Percentiles rank a stretch among this genome's conserved stretches.
These are phyloP conservation scores for Dichotomocladium elegans DNA, from an alignment of 371 early-diverging fungal species.

Conservation along the genomic window DNA sequence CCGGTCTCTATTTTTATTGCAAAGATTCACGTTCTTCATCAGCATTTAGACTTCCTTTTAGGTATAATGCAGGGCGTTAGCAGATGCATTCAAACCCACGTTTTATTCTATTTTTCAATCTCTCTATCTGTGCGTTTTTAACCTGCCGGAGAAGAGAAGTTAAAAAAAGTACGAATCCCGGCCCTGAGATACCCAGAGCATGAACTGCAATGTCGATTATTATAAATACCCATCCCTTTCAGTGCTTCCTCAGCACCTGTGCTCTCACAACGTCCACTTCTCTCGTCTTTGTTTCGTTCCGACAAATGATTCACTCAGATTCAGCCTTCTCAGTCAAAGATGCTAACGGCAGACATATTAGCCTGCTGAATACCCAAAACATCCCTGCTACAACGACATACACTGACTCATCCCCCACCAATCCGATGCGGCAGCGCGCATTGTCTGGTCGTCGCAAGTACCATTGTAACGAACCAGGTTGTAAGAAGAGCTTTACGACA, in stretches of 20 bases:
- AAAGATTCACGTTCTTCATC: not conserved
- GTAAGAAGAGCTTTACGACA: conserved; percentile 60
- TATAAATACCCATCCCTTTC: conserved; percentile 15
- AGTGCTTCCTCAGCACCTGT: conserved; percentile 7
- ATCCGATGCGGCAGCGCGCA: not conserved
- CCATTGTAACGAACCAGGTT: conserved; percentile 51
- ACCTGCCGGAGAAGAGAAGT: conserved; percentile 12
- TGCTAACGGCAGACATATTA: conserved; percentile 18
- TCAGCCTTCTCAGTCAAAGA: conserved; percentile 10
- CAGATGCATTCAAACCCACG: conserved; percentile 6
- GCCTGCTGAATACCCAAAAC: conserved; percentile 25
- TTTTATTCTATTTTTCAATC: conserved; percentile 8
- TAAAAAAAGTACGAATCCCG: not conserved
- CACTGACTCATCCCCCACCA: not conserved
- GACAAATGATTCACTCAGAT: not conserved
- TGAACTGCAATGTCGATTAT: not conserved
- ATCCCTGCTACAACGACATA: not conserved
- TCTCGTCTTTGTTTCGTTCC: conserved; percentile 6
- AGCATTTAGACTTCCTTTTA: conserved; percentile 7
- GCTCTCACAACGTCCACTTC: conserved; percentile 3
- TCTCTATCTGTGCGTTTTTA: conserved; percentile 12
- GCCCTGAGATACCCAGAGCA: not conserved
- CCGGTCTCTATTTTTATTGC: not conserved
- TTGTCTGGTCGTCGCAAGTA: conserved; percentile 47
- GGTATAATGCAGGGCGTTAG: conserved; percentile 10